phyloP scores from a whole-genome alignment of 495 filamentous ascomycete species.

The Umbilicaria muhlenbergii region DNA sequence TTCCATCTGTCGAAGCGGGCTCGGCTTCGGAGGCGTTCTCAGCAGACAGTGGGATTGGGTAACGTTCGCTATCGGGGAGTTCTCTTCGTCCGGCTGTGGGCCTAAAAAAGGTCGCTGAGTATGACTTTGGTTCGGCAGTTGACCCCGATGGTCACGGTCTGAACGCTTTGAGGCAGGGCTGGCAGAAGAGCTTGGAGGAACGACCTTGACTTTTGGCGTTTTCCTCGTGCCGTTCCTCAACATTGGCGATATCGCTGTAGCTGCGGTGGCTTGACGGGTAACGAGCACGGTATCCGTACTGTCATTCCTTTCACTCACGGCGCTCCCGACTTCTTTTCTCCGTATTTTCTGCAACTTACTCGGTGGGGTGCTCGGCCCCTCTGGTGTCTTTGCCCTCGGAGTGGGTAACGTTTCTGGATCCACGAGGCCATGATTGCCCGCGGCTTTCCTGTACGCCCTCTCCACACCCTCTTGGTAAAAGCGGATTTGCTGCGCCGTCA shows the following conservation, averaged over 20 bases:
- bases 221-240: not conserved
- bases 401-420: slow-evolving; percentile 22
- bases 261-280: not conserved
- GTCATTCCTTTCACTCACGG: not conserved
- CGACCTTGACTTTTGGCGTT: slow-evolving; percentile 5
- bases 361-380: slow-evolving; percentile 9
- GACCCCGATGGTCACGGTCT: slow-evolving; percentile 1
- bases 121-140: not conserved
- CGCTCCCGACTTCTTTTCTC: slow-evolving; percentile 5
- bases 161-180: not conserved
- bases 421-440: slow-evolving; percentile 10
- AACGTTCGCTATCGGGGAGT: slow-evolving; percentile 4
- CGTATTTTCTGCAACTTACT: slow-evolving; percentile 3
- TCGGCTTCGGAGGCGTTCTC: not conserved
- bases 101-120: slow-evolving; percentile 4
- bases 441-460: slow-evolving; percentile 17
- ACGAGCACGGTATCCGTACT: slow-evolving; percentile 2
- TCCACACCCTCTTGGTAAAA: slow-evolving; percentile 28
- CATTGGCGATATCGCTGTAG: not conserved
- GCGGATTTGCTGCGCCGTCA: slow-evolving; percentile 25
- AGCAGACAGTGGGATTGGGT: slow-evolving; percentile 2
- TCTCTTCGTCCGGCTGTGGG: not conserved
- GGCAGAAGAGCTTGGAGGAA: not conserved
- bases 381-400: slow-evolving; percentile 18
- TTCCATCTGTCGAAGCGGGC: slow-evolving; percentile 16